Percentiles rank a stretch among this genome's conserved stretches.
Conservation (phyloP, 1,284 basidiomycete species). For the Apiotrichum porosum region DNA sequence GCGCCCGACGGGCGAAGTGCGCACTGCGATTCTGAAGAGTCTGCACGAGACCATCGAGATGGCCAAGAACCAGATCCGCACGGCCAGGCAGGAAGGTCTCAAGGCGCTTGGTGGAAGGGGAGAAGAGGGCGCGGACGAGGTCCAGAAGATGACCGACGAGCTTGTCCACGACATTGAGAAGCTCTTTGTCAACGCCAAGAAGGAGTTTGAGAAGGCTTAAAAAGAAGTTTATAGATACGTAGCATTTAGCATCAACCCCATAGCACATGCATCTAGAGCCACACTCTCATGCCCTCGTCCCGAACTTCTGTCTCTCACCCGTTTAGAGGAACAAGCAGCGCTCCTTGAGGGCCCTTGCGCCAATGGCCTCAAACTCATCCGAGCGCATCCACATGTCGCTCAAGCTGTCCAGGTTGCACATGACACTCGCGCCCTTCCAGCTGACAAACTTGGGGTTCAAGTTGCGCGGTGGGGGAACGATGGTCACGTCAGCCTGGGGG, state of each 20-base stretch:
- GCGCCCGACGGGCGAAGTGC: constrained; percentile 40
- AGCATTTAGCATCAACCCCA: too few species aligned
- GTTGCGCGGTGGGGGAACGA: constrained; percentile 87
- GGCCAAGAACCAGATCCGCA: constrained; percentile 43
- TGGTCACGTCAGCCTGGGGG: constrained; percentile 79
- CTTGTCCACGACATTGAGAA: constrained; percentile 37
- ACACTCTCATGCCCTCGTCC: too few species aligned
- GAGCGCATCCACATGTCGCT: constrained; percentile 82
- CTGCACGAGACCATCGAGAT: constrained; percentile 36
- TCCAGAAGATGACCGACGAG: constrained; percentile 42
- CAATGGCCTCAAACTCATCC: constrained; percentile 70
- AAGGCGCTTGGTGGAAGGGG: constrained; percentile 40
- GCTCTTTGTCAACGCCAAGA: constrained; percentile 37
- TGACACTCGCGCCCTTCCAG: constrained; percentile 94
- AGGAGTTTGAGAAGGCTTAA: constrained; percentile 44
- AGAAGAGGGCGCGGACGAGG: constrained; percentile 34
- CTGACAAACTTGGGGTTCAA: constrained; percentile 82
- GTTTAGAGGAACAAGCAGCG: constrained; percentile 39
- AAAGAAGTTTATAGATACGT: too few species aligned
- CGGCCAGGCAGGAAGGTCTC: constrained; percentile 41
- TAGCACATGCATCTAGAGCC: too few species aligned
- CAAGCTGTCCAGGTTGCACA: constrained; percentile 84
- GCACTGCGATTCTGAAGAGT: constrained; percentile 33
- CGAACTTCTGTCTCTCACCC: too few species aligned
- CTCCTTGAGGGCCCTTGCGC: constrained; percentile 52